Base-by-base conservation (phyloP, 305 asterid species). In the Solanum hybrid region DNA sequence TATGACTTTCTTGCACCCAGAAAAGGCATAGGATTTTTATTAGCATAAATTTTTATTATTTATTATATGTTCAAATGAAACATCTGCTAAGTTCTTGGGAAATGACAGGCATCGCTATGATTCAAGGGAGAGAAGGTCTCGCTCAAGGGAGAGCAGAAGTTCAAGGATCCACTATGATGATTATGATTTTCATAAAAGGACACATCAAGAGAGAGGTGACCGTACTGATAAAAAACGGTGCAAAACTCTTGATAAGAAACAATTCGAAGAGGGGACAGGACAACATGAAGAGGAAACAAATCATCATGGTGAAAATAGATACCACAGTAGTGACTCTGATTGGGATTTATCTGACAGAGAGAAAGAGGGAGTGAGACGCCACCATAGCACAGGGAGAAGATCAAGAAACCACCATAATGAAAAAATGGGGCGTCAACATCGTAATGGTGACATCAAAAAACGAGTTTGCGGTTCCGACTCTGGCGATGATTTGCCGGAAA, bases 141-240 rank as follows among this genome's bases (percentile, higher is more conserved):
- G 86, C 10, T 77, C 89, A 77, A 88, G 89, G 77, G 89, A 88
- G 78, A 90, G 90, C 87, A 92, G 93, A 86, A 89, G 89, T 78
- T 93, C 96, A 88, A 96, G 96, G 89, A 91, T 89, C 64, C 89
- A 92, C 81, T 73, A 91, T 4, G 91, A 92, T 75, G 95, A 92
- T 79, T 85, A 91, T 86, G 88, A 92, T 89, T 35, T 26, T 91
- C 92, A 88, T 88, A 92, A 92, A 17, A 89, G 91, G 87, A 89
- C 88, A 69, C 85, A 90, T 88, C 75, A 87, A 88, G 80, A 89
- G 66, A 92, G 88, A 89, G 93, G 73, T 24, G 88, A 82, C 85
- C 76, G 81, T 75, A 72, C 91, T 80, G 91, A 89, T 77, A 92
- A 90, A 89, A 93, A 89, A 89, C 88, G 85, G 76, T 35, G 90